Evolutionary conservation across 108 stramenopile species (phyloP).

Genomic region (Nitzschia palea): DNA sequence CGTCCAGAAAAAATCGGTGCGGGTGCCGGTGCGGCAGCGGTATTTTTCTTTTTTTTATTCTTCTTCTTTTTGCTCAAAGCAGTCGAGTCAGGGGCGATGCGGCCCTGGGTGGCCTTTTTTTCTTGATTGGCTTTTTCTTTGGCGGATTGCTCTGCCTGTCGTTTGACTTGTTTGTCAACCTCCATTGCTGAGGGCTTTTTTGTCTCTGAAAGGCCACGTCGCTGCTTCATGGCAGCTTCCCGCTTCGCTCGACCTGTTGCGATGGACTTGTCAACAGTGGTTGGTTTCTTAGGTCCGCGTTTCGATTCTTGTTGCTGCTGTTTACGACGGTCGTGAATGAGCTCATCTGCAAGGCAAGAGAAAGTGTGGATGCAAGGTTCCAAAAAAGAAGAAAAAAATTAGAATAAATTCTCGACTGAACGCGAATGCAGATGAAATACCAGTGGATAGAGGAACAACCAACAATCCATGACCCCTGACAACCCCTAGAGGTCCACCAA

Average conservation of each 20-base stretch:
- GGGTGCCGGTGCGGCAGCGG: constrained; percentile 4
- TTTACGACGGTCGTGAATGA: constrained; percentile 55
- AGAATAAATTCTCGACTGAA: too few species aligned
- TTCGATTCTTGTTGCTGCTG: constrained; percentile 23
- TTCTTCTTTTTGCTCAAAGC: constrained; percentile 15
- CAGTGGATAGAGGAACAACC: too few species aligned
- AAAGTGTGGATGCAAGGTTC: too few species aligned
- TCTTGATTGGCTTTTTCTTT: constrained; percentile 20
- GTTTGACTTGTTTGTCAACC: constrained; percentile 65
- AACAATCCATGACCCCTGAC: too few species aligned
- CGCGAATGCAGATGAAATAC: too few species aligned
- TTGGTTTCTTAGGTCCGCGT: constrained; percentile 25
- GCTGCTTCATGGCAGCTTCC: constrained; percentile 47
- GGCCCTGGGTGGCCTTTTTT: constrained; percentile 28
- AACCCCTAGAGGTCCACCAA: too few species aligned
- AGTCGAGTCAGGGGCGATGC: constrained; percentile 24
- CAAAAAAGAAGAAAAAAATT: too few species aligned
- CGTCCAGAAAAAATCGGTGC: constrained; percentile 14
- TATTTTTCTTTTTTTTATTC: constrained; percentile 18
- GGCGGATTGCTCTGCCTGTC: constrained; percentile 34
- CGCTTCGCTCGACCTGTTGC: constrained; percentile 73
- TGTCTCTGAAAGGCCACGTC: constrained; percentile 47
- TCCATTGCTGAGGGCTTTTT: constrained; percentile 58
- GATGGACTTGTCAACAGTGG: constrained; percentile 54
- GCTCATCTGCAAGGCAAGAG: constrained; percentile 44